These are phyloP conservation scores for Arthrobotrys musiformis DNA, from an alignment of 2,329 filamentous ascomycete genomes.

Conservation along the genomic window DNA sequence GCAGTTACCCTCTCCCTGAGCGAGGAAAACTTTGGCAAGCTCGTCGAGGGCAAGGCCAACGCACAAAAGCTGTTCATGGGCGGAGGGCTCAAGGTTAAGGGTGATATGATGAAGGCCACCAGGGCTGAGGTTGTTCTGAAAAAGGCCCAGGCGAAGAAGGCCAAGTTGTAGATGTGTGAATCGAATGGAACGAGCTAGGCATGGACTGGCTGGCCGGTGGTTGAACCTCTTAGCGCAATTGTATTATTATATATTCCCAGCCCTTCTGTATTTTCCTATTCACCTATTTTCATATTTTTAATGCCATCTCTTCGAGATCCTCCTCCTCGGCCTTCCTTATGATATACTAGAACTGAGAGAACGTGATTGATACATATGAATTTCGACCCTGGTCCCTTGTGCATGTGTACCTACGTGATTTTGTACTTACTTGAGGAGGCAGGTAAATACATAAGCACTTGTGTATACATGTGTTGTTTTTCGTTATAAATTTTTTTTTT, in stretches of 20 bases:
- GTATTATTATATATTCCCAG: neutral
- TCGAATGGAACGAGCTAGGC: too few species aligned
- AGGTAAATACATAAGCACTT: neutral
- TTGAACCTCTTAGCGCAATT: neutral
- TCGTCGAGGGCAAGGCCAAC: conserved; percentile 88
- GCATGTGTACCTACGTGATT: too few species aligned
- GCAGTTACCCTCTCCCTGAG: conserved; percentile 85
- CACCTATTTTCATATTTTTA: too few species aligned
- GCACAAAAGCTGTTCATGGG: conserved; percentile 96
- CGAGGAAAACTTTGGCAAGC: conserved; percentile 85
- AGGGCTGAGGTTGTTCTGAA: conserved; percentile 87
- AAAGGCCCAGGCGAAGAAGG: conserved; percentile 79
- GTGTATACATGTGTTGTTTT: neutral
- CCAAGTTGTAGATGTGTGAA: conserved; percentile 76
- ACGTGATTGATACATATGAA: too few species aligned
- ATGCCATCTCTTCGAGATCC: too few species aligned
- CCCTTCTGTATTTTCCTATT: neutral
- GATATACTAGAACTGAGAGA: too few species aligned
- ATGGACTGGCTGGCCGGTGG: neutral
- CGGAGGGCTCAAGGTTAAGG: conserved; percentile 98
- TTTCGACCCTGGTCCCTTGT: too few species aligned
- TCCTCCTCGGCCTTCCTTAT: too few species aligned
- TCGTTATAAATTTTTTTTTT: neutral
- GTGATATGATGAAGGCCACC: conserved; percentile 97
- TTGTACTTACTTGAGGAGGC: too few species aligned